These are phyloP conservation scores for Alternaria triticina DNA, from an alignment of 2,329 filamentous ascomycete genomes.

Conservation along the genomic window DNA sequence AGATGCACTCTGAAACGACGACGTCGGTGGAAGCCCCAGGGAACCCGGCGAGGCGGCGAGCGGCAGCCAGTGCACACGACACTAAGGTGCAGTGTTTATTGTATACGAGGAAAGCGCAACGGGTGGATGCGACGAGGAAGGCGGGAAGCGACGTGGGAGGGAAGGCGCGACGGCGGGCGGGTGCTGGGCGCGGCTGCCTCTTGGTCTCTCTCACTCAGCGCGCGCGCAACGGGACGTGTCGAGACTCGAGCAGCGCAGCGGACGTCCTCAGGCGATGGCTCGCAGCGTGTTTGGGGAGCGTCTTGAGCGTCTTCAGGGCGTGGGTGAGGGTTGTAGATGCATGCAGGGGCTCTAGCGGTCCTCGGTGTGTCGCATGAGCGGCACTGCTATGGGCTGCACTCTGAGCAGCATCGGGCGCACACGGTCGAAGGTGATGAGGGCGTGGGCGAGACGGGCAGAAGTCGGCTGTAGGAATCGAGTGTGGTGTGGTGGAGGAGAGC, in stretches of 20 bases:
- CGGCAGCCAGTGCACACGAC: slow-evolving; percentile 8
- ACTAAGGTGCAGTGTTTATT: slow-evolving; percentile 4
- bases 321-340: slow-evolving; percentile 4
- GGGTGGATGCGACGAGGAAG: slow-evolving; percentile 13
- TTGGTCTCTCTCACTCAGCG: background rate
- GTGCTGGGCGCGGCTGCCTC: slow-evolving; percentile 11
- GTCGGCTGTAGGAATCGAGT: background rate
- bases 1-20: slow-evolving; percentile 44
- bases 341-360: slow-evolving; percentile 22
- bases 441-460: slow-evolving; percentile 5
- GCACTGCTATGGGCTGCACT: slow-evolving; percentile 34
- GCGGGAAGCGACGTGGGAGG: slow-evolving; percentile 7
- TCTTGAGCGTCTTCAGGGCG: background rate
- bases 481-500: slow-evolving; percentile 12
- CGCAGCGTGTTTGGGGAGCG: background rate
- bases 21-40: slow-evolving; percentile 23
- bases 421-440: slow-evolving; percentile 1
- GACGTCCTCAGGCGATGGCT: background rate
- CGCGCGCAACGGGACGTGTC: background rate
- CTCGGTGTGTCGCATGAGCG: slow-evolving; percentile 40
- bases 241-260: background rate
- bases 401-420: slow-evolving; percentile 39
- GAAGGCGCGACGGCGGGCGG: slow-evolving; percentile 16
- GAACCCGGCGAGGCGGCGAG: slow-evolving; percentile 15
- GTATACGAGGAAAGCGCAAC: slow-evolving; percentile 13